A percentile compares a stretch with the other conserved stretches of the same genome.
Evolutionary conservation across 2,329 filamentous ascomycete species (phyloP).

Genomic region (Claviceps pusilla): DNA sequence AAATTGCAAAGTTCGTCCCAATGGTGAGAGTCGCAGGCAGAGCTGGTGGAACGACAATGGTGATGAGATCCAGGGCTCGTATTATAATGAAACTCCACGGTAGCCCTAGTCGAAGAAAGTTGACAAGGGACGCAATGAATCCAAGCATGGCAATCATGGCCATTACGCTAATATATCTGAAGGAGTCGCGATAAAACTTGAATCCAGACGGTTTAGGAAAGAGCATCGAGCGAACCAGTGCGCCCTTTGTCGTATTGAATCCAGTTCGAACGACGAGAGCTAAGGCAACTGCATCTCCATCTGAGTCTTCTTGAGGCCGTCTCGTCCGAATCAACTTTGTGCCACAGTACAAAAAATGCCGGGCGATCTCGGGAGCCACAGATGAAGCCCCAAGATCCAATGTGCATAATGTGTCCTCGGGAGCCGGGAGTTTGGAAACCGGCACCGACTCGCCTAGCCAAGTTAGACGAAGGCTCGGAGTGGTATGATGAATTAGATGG

Average conservation of each 20-base stretch:
- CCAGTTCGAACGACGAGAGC: conserved; percentile 88
- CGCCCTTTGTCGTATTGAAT: conserved; percentile 95
- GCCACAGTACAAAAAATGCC: conserved; percentile 84
- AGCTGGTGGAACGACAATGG: conserved; percentile 91
- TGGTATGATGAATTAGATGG: conserved; percentile 18
- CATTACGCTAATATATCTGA: conserved; percentile 97
- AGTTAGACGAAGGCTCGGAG: not conserved
- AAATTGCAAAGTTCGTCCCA: conserved; percentile 86
- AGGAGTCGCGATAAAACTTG: conserved; percentile 96
- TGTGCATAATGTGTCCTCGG: conserved; percentile 58
- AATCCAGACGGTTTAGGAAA: conserved; percentile 97
- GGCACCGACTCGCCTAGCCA: conserved; percentile 72
- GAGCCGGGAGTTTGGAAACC: conserved; percentile 79
- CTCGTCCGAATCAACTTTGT: conserved; percentile 89
- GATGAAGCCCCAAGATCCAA: conserved; percentile 70
- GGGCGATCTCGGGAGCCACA: conserved; percentile 67
- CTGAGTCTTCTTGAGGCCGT: conserved; percentile 70
- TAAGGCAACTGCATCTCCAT: conserved; percentile 77
- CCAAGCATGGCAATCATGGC: conserved; percentile 69
- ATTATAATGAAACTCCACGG: conserved; percentile 85
- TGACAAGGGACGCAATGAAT: conserved; percentile 81
- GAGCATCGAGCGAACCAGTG: conserved; percentile 90
- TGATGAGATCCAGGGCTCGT: conserved; percentile 85
- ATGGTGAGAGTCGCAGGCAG: conserved; percentile 90
- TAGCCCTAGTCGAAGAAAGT: conserved; percentile 74